phyloP scores from a whole-genome alignment of 345 rosid genomes.

The Dipteronia dyeriana region DNA sequence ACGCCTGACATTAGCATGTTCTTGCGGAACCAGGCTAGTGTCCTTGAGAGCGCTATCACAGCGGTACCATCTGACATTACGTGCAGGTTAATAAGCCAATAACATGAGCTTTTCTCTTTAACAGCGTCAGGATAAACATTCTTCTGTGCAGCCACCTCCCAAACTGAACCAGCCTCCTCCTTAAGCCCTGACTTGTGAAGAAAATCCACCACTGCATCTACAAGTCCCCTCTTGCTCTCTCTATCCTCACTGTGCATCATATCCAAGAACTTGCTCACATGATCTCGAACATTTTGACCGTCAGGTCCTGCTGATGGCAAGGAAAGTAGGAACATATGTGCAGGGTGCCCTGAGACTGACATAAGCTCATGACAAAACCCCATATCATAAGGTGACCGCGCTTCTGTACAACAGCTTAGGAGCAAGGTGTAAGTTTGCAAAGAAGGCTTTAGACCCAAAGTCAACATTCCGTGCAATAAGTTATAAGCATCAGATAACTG shows the following conservation, averaged over 20 bases:
- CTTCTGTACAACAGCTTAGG: conserved; percentile 86
- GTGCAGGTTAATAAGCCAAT: conserved; percentile 94
- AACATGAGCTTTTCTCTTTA: conserved; percentile 70
- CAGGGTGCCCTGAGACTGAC: conserved; percentile 82
- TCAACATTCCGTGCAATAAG: conserved; percentile 73
- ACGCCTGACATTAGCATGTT: conserved; percentile 69
- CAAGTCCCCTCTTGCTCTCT: conserved; percentile 95
- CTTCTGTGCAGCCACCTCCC: conserved; percentile 89
- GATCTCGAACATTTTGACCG: conserved; percentile 85
- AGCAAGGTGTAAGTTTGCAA: conserved; percentile 88
- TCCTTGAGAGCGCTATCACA: conserved; percentile 74
- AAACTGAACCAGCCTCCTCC: conserved; percentile 90
- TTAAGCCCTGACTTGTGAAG: conserved; percentile 90
- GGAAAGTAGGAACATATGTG: conserved; percentile 71
- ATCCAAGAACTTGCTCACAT: conserved; percentile 72
- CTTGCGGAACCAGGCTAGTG: conserved; percentile 86
- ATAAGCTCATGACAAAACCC: conserved; percentile 74
- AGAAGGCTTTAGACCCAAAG: conserved; percentile 68
- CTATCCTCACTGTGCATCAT: conserved; percentile 94
- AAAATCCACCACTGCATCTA: conserved; percentile 87
- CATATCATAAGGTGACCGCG: conserved; percentile 65
- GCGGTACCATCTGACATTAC: conserved; percentile 99
- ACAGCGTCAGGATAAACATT: conserved; percentile 86
- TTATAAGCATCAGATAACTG: conserved; percentile 68
- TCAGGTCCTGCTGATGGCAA: conserved; percentile 86